Conservation (phyloP, 192 early-diverging fungal genomes). For the Backusella psychrophila region DNA sequence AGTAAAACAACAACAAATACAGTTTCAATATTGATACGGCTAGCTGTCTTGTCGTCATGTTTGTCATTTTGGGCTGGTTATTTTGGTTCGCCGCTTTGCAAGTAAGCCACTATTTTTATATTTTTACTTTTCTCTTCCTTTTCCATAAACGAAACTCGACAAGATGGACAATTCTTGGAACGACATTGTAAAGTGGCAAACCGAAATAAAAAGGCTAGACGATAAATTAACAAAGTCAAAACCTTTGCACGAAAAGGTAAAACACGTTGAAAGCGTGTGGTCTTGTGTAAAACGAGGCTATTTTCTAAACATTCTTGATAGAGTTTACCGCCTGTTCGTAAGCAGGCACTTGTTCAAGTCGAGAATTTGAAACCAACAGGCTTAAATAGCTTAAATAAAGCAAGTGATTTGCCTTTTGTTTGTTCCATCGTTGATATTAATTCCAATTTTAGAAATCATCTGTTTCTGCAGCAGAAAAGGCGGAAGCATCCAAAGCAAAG, state of each 20-base stretch:
- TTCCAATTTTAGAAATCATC: neutral
- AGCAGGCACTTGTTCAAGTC: neutral
- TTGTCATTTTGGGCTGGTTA: neutral
- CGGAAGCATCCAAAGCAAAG: slow-evolving; percentile 24
- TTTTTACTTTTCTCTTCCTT: slow-evolving; percentile 1
- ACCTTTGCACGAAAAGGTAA: slow-evolving; percentile 22
- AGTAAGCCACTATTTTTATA: neutral
- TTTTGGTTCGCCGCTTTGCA: neutral
- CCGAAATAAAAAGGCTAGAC: slow-evolving; percentile 23
- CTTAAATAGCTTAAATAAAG: neutral
- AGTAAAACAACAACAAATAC: neutral
- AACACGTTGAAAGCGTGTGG: neutral
- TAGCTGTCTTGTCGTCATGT: neutral
- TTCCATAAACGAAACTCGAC: neutral
- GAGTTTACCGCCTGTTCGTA: slow-evolving; percentile 9
- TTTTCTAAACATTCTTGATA: neutral
- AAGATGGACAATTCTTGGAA: slow-evolving; percentile 21
- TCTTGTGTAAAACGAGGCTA: neutral
- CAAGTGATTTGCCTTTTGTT: neutral
- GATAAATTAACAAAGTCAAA: slow-evolving; percentile 15
- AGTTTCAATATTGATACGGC: neutral
- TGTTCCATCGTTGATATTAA: neutral
- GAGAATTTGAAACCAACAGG: slow-evolving; percentile 4
- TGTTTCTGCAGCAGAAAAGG: slow-evolving; percentile 6
- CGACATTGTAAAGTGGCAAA: slow-evolving; percentile 26